phyloP scores from a whole-genome alignment of 163 green algal genomes.

The Chlamydomonas reinhardtii region DNA sequence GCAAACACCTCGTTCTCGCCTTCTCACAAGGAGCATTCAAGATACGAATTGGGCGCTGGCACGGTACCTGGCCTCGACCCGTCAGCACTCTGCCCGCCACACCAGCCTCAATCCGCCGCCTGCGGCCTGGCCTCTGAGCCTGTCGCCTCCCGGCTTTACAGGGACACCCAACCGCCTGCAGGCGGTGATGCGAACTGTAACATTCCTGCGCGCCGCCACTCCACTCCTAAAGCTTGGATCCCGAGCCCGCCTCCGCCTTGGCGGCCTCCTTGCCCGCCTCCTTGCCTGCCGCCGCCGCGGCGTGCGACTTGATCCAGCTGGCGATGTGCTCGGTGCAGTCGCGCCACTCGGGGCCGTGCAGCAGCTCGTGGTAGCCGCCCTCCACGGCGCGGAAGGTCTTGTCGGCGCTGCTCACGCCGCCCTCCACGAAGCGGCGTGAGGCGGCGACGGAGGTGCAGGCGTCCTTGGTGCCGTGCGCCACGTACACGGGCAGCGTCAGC shows the following conservation, averaged over 20 bases:
- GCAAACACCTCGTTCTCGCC: too few relatives aligned
- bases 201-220: too few relatives aligned
- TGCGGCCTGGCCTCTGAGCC: too few relatives aligned
- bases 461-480: constrained; percentile 24
- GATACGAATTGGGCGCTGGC: too few relatives aligned
- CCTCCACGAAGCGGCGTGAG: constrained; percentile 34
- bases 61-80: too few relatives aligned
- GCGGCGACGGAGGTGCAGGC: constrained; percentile 4
- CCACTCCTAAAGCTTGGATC: neutral
- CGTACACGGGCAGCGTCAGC: constrained; percentile 35
- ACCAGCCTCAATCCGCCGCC: too few relatives aligned
- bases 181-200: too few relatives aligned
- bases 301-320: neutral
- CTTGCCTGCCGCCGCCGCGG: neutral
- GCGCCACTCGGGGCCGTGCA: constrained; percentile 39
- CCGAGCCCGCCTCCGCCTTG: neutral
- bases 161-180: too few relatives aligned
- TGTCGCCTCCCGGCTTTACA: too few relatives aligned
- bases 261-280: neutral
- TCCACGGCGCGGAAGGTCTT: constrained; percentile 2
- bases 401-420: constrained; percentile 30
- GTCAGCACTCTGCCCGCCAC: too few relatives aligned
- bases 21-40: too few relatives aligned
- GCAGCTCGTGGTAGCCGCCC: constrained; percentile 42
- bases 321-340: neutral